Base-by-base conservation (phyloP, 2,329 filamentous ascomycete species). In the Aspergillus quadrilineatus region DNA sequence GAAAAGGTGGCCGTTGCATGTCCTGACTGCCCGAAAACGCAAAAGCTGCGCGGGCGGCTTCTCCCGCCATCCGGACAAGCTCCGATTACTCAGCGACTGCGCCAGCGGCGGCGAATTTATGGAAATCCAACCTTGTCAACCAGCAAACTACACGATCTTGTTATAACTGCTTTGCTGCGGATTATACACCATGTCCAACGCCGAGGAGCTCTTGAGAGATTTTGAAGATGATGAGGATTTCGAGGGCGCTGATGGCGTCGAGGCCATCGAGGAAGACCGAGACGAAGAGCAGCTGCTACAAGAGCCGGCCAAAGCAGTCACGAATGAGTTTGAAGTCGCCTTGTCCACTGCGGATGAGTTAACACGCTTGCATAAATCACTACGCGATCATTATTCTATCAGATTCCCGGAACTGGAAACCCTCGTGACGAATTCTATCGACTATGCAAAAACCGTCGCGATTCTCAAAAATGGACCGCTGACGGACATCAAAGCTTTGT, bases 281-380 rank as follows among this genome's bases (percentile, higher is more conserved):
- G 85, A 88, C 59, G 82, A 85, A 39, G 79, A 82, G 48, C 81
- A 82, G 76, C 74, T 72, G 15, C 80, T 80, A 43, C 74, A 77
- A 45, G 76, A 76, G 84, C 86, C 58, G 82, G 86, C 65, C 39
- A 85, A 89, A 63, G 86, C 88, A 60, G 82, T 87, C 59, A 90
- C 93, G 71, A 84, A 87, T 50, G 88, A 89, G 66, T 85, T 94
- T 44, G 90, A 95, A 71, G 92, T 96, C 6, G 96, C 94, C 0
- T 95, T 93, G 5, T 89, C 89, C 61, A 97, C 97, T 64, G 92
- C 96, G 65, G 90, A 90, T 69, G 93, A 97, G 73, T 89, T 97
- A 45, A 89, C 89, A 34, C 83, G 94, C 6, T 90, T 97, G 22
- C 94, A 99, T 80, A 99, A 99, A 76, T 95, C 91, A 73, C 91